A percentile compares a stretch with the other conserved stretches of the same genome.
phyloP scores from a whole-genome alignment of 2,329 filamentous ascomycete genomes.

The Tympanopsis confertula region DNA sequence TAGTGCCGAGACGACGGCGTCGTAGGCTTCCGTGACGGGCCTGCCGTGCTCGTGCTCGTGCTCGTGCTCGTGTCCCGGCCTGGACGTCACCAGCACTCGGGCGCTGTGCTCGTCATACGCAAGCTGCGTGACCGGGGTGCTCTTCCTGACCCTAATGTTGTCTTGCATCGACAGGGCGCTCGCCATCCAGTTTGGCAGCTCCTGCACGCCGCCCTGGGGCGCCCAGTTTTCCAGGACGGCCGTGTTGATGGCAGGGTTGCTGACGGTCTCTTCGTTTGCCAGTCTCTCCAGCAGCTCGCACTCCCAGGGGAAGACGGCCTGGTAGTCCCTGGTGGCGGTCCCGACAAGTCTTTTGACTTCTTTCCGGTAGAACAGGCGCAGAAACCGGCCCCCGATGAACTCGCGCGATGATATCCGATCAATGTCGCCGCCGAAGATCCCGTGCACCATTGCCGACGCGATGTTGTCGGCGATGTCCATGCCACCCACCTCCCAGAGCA shows the following conservation, averaged over 20 bases:
- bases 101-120: constrained; percentile 17
- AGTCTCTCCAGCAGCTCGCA: constrained; percentile 11
- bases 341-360: no score
- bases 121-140: constrained; percentile 34
- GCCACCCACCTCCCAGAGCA: constrained; percentile 39
- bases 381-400: no score
- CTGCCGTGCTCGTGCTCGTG: constrained; percentile 10
- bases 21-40: constrained; percentile 24
- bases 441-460: constrained; percentile 66
- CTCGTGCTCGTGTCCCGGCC: background rate
- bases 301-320: no score
- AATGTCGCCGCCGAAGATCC: constrained; percentile 85
- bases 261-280: constrained; percentile 7
- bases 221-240: constrained; percentile 24
- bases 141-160: constrained; percentile 49
- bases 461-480: constrained; percentile 57
- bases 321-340: no score
- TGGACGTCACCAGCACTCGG: background rate
- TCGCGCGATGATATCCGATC: constrained; percentile 45
- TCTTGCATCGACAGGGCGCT: constrained; percentile 31
- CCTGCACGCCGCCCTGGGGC: constrained; percentile 49
- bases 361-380: no score
- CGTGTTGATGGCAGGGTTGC: constrained; percentile 14
- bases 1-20: constrained; percentile 8
- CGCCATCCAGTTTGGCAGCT: constrained; percentile 42